phyloP scores from a whole-genome alignment of 208 protist species.

The Trypanosoma avium region DNA sequence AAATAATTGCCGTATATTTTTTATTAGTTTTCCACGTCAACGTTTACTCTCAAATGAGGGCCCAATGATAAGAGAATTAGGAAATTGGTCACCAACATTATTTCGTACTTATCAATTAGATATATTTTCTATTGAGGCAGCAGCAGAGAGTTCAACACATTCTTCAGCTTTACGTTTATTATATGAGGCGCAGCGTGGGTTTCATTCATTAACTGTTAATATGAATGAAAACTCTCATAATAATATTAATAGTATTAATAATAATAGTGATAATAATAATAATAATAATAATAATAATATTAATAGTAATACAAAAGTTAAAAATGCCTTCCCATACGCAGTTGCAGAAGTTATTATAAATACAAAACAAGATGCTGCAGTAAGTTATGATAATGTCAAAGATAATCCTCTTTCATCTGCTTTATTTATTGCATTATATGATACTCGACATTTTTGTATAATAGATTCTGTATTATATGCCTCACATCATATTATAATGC shows the following conservation, averaged over 20 bases:
- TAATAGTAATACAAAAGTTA: not conserved
- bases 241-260: conserved; percentile 3
- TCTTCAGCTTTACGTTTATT: conserved; percentile 5
- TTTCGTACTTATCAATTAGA: conserved; percentile 29
- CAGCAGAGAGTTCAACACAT: not conserved
- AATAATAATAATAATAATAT: conserved; percentile 2
- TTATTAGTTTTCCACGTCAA: conserved; percentile 15
- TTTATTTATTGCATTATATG: conserved; percentile 24
- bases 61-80: conserved; percentile 20
- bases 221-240: too few relatives aligned
- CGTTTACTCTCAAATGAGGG: conserved; percentile 15
- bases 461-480: conserved; percentile 22
- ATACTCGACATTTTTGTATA: conserved; percentile 20
- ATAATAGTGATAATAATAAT: conserved; percentile 1
- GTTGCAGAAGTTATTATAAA: conserved; percentile 18
- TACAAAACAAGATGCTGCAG: conserved; percentile 1
- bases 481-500: conserved; percentile 12
- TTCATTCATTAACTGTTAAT: not conserved
- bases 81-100: conserved; percentile 14
- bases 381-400: conserved; percentile 1
- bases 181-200: conserved; percentile 14
- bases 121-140: not conserved
- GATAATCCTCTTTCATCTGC: conserved; percentile 9
- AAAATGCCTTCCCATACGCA: not conserved
- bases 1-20: conserved; percentile 13